These are phyloP conservation scores for Eucalyptus erythrocorys DNA, from an alignment of 345 rosid genomes.

Conservation along the genomic window DNA sequence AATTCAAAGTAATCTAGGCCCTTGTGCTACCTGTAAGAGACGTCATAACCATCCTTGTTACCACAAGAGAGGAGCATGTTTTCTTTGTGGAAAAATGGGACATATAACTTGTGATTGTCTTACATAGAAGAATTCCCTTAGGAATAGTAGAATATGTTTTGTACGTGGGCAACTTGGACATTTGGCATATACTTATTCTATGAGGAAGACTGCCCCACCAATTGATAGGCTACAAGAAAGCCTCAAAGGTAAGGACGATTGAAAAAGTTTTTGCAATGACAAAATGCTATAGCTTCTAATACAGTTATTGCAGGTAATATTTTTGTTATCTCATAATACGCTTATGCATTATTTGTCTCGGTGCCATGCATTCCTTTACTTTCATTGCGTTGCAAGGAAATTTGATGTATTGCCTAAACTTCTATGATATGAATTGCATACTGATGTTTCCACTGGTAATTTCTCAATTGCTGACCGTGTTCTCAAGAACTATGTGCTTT, in stretches of 20 bases:
- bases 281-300: fast-evolving
- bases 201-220: fast-evolving
- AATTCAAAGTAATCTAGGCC: not conserved
- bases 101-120: fast-evolving
- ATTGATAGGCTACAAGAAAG: no score
- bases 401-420: no score
- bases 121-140: no score
- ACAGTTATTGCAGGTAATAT: no score
- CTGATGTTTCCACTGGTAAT: fast-evolving
- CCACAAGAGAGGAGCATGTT: not conserved
- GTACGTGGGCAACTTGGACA: not conserved
- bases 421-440: no score
- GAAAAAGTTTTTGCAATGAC: fast-evolving
- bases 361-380: no score
- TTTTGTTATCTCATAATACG: no score
- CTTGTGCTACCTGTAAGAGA: no score
- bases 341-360: no score
- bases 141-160: not conserved
- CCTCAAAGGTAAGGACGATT: fast-evolving
- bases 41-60: not conserved
- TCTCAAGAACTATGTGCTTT: fast-evolving
- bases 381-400: no score
- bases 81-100: not conserved
- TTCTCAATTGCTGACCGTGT: fast-evolving
- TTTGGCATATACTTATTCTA: no score